These are phyloP conservation scores for Ciborinia camelliae DNA, from an alignment of 2,329 filamentous ascomycete genomes.

Conservation along the genomic window DNA sequence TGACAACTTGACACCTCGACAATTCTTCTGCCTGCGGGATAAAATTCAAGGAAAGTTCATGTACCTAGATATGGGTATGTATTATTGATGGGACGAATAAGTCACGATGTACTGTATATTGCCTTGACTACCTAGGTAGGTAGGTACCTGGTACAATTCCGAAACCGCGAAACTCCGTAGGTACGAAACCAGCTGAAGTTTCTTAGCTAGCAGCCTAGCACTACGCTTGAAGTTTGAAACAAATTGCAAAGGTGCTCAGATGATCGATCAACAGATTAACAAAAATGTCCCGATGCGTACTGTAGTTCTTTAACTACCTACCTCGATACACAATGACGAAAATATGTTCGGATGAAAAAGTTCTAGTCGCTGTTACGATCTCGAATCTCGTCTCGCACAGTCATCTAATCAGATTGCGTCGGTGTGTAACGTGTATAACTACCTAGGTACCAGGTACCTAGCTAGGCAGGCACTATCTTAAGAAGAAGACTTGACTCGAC, in stretches of 20 bases:
- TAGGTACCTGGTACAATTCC: too few species aligned
- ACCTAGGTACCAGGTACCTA: neutral
- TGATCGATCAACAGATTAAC: neutral
- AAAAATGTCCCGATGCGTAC: neutral
- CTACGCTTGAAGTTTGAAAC: neutral
- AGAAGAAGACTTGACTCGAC: neutral
- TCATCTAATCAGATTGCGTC: constrained; percentile 11
- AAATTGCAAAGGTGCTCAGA: neutral
- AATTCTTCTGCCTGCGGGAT: neutral
- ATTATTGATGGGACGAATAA: neutral
- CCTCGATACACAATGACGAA: neutral
- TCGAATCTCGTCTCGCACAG: neutral
- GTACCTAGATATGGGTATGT: too few species aligned
- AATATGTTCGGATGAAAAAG: constrained; percentile 6
- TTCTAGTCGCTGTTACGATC: neutral
- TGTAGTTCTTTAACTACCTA: neutral
- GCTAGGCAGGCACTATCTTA: neutral
- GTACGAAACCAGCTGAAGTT: neutral
- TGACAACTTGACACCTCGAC: too few species aligned
- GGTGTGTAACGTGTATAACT: neutral
- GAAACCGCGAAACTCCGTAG: neutral
- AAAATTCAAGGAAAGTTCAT: neutral
- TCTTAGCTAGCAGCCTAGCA: too few species aligned
- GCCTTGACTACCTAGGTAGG: neutral
- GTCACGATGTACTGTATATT: neutral